phyloP scores from a whole-genome alignment of 1,284 basidiomycete genomes.

The Rhodotorula sp. region DNA sequence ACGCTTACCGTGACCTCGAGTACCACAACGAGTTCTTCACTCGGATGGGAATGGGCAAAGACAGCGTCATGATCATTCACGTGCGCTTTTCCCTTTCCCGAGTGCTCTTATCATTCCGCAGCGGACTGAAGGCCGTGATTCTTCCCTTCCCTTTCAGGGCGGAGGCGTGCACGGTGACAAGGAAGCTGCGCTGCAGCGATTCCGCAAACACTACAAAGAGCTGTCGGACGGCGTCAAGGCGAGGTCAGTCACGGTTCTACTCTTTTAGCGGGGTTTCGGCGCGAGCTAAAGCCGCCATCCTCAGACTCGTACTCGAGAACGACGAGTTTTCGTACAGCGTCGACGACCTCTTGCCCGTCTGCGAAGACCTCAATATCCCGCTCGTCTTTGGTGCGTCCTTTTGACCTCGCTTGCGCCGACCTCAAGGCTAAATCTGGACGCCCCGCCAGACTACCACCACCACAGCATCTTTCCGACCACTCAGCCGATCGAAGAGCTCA shows the following conservation, averaged over 20 bases:
- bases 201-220: constrained; percentile 67
- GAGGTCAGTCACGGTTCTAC: constrained; percentile 54
- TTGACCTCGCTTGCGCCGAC: background rate
- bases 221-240: constrained; percentile 66
- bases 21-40: constrained; percentile 87
- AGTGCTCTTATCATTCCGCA: too few relatives aligned
- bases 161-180: constrained; percentile 83
- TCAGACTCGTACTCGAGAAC: constrained; percentile 71
- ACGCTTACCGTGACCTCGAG: constrained; percentile 72
- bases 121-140: too few relatives aligned
- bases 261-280: background rate
- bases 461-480: constrained; percentile 49
- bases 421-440: background rate
- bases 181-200: constrained; percentile 64
- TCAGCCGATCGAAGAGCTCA: constrained; percentile 60
- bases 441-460: constrained; percentile 7
- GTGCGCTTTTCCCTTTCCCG: constrained; percentile 33
- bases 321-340: constrained; percentile 90
- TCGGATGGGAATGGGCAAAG: constrained; percentile 70
- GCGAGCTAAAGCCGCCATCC: background rate
- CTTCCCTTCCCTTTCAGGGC: too few relatives aligned
- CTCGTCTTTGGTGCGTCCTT: constrained; percentile 59
- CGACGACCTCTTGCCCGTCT: constrained; percentile 78
- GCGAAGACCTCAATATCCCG: constrained; percentile 77
- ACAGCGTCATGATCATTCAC: constrained; percentile 78